Evolutionary conservation across 352 stramenopile species (phyloP).

Genomic region (Globisporangium cederbergense): DNA sequence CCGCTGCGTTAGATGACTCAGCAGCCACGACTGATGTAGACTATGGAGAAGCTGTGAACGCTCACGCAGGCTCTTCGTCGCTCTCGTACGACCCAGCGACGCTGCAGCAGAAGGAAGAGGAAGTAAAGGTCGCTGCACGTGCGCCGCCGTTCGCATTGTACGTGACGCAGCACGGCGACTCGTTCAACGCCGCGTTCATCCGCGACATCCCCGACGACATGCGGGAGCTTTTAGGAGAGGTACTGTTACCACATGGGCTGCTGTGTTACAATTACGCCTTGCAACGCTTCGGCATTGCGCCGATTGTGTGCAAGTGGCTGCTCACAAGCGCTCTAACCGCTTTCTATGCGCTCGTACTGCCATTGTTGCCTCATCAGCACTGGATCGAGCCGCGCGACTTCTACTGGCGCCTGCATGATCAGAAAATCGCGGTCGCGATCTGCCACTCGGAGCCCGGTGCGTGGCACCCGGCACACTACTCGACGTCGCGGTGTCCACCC

Average conservation of each 20-base stretch:
- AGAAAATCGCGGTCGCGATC: slow-evolving; percentile 59
- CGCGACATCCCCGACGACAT: slow-evolving; percentile 47
- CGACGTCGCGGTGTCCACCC: slow-evolving; percentile 65
- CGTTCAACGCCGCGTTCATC: slow-evolving; percentile 65
- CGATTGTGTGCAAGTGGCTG: background rate
- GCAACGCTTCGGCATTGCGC: background rate
- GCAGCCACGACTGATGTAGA: background rate
- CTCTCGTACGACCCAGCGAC: background rate
- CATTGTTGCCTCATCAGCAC: slow-evolving; percentile 26
- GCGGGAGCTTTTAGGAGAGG: slow-evolving; percentile 39
- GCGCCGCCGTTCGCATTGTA: slow-evolving; percentile 44
- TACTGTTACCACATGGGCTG: slow-evolving; percentile 5
- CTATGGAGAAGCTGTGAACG: background rate
- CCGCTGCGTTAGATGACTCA: background rate
- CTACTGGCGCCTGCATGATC: slow-evolving; percentile 42
- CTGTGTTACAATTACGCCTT: background rate
- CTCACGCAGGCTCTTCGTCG: slow-evolving; percentile 2
- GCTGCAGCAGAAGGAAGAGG: background rate
- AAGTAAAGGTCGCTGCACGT: background rate
- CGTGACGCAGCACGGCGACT: slow-evolving; percentile 68
- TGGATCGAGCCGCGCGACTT: slow-evolving; percentile 78
- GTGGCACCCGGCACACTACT: slow-evolving; percentile 82
- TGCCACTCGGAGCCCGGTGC: slow-evolving; percentile 93
- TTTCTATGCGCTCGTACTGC: background rate
- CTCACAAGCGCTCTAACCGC: slow-evolving; percentile 6